Conservation (phyloP, 2,329 filamentous ascomycete genomes). For the Microdochium trichocladiopsis region DNA sequence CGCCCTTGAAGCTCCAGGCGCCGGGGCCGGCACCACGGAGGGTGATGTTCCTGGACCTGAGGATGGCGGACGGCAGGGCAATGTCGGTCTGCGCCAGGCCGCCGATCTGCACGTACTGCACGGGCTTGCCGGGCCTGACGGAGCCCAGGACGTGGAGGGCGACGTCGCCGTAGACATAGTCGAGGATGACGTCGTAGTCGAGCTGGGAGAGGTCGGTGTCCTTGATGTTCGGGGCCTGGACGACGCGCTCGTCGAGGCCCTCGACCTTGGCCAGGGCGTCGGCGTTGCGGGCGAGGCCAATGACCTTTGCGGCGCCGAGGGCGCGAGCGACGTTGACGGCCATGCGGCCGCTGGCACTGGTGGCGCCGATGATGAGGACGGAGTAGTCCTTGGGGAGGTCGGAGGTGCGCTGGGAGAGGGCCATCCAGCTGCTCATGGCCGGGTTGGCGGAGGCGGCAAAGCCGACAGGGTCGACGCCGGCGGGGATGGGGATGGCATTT, state of each 20-base stretch:
- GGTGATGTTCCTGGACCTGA: conserved; percentile 41
- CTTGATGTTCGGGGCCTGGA: conserved; percentile 28
- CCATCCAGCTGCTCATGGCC: conserved; percentile 51
- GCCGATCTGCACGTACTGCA: conserved; percentile 48
- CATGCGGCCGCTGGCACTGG: conserved; percentile 41
- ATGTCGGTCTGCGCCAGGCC: conserved; percentile 28
- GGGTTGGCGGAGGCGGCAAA: conserved; percentile 49
- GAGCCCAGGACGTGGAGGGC: conserved; percentile 30
- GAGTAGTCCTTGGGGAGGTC: conserved; percentile 33
- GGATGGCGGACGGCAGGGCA: conserved; percentile 29
- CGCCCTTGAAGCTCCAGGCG: conserved; percentile 26
- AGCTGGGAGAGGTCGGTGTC: conserved; percentile 38
- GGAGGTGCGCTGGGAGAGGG: conserved; percentile 34
- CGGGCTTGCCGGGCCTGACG: conserved; percentile 29
- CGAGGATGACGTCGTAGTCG: conserved; percentile 45
- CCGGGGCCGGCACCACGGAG: conserved; percentile 38
- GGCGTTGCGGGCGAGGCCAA: conserved; percentile 43
- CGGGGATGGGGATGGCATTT: conserved; percentile 30
- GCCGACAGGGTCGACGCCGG: conserved; percentile 35
- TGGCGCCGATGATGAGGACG: conserved; percentile 44
- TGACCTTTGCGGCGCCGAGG: conserved; percentile 39
- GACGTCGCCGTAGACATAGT: conserved; percentile 48
- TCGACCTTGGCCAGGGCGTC: conserved; percentile 30
- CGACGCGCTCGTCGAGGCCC: conserved; percentile 35
- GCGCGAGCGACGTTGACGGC: conserved; percentile 39